Conservation (phyloP, 768 basidiomycete genomes). For the Lactarius trivialis region DNA sequence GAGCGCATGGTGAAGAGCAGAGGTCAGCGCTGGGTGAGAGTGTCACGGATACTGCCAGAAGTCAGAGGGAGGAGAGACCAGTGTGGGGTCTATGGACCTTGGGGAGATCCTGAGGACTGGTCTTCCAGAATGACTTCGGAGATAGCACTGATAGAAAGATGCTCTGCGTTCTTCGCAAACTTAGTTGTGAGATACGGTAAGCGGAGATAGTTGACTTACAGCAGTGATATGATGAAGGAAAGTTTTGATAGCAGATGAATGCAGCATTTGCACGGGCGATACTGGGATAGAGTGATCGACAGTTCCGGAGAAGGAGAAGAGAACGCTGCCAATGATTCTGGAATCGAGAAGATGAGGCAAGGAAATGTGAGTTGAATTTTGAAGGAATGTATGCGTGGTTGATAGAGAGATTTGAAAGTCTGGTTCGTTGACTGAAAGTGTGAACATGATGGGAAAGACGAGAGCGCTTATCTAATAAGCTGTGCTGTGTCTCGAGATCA, state of each 20-base stretch:
- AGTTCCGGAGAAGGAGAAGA: conserved; percentile 48
- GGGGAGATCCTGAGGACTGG: conserved; percentile 2
- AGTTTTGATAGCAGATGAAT: conserved; percentile 46
- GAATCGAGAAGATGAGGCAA: conserved; percentile 41
- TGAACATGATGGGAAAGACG: conserved; percentile 19
- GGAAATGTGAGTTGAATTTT: conserved; percentile 28
- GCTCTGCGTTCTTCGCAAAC: conserved; percentile 41
- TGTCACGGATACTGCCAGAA: conserved; percentile 36
- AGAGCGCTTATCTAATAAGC: conserved; percentile 19
- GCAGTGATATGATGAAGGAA: conserved; percentile 42
- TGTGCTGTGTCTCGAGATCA: conserved; percentile 9
- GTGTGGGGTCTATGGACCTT: conserved; percentile 5
- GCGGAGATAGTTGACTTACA: not conserved
- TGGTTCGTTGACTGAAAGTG: conserved; percentile 40
- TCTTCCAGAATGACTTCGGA: conserved; percentile 16
- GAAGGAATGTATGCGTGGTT: conserved; percentile 40
- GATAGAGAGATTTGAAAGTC: conserved; percentile 41
- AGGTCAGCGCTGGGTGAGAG: conserved; percentile 22
- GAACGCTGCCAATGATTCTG: conserved; percentile 42
- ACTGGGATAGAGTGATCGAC: conserved; percentile 39
- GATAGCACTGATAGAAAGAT: conserved; percentile 13
- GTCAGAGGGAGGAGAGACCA: conserved; percentile 31
- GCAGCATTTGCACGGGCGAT: conserved; percentile 34
- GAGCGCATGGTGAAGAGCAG: conserved; percentile 25
- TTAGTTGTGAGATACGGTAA: conserved; percentile 6